Conservation (phyloP, 192 early-diverging fungal genomes). For the Podila epigama region DNA sequence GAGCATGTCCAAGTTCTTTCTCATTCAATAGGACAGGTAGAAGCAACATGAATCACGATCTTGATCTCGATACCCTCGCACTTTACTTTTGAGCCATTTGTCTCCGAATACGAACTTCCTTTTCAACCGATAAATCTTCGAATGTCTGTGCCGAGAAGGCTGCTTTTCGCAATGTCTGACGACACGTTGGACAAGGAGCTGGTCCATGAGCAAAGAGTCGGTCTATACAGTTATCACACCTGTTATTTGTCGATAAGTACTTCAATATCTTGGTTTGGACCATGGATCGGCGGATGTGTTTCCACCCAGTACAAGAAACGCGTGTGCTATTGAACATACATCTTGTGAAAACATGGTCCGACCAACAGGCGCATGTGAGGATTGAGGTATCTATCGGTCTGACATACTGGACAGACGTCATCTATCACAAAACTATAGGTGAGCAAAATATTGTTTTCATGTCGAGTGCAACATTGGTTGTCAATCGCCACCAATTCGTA, state of each 20-base stretch:
- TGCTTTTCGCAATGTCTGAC: slow-evolving; percentile 77
- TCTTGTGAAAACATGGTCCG: slow-evolving; percentile 94
- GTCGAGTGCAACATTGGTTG: not conserved
- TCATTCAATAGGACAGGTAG: too few species aligned
- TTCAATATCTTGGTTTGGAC: not conserved
- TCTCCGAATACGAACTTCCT: slow-evolving; percentile 88
- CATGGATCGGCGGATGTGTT: too few species aligned
- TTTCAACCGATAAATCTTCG: slow-evolving; percentile 94
- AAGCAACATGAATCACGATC: too few species aligned
- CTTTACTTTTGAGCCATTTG: slow-evolving; percentile 72
- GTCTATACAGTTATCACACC: slow-evolving; percentile 93
- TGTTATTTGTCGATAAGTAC: slow-evolving; percentile 22
- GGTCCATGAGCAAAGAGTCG: slow-evolving; percentile 85
- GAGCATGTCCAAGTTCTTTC: not conserved
- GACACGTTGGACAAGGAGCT: slow-evolving; percentile 92
- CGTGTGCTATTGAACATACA: slow-evolving; percentile 68
- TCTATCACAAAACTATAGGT: slow-evolving; percentile 4
- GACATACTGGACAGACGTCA: slow-evolving; percentile 79
- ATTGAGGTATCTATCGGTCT: slow-evolving; percentile 85
- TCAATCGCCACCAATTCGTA: slow-evolving; percentile 20
- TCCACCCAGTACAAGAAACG: not conserved
- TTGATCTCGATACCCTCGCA: not conserved
- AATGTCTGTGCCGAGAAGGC: slow-evolving; percentile 91
- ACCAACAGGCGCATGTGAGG: slow-evolving; percentile 89
- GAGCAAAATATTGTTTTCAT: not conserved